These are phyloP conservation scores for Malus hybrid DNA, from an alignment of 331 rosid genomes.

Conservation along the genomic window DNA sequence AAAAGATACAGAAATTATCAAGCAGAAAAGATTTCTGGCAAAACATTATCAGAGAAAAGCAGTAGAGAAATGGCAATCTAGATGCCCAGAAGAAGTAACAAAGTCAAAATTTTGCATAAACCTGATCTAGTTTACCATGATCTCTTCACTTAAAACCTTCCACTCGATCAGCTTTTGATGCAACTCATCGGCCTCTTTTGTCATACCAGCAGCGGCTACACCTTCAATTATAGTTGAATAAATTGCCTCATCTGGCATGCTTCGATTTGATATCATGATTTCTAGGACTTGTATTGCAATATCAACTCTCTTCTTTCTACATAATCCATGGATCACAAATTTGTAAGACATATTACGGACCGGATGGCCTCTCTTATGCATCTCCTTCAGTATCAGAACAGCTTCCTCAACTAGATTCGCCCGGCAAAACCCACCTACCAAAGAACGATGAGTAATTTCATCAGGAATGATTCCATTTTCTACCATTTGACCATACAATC, in stretches of 20 bases:
- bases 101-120: slow-evolving; percentile 19
- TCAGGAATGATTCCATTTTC: slow-evolving; percentile 55
- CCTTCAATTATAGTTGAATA: slow-evolving; percentile 50
- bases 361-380: slow-evolving; percentile 30
- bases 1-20: background rate
- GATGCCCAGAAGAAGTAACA: slow-evolving; percentile 8
- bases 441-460: slow-evolving; percentile 60
- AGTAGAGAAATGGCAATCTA: slow-evolving; percentile 1
- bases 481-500: slow-evolving; percentile 49
- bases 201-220: slow-evolving; percentile 69
- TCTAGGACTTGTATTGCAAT: slow-evolving; percentile 65
- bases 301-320: slow-evolving; percentile 54
- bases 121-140: slow-evolving; percentile 24
- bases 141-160: slow-evolving; percentile 41
- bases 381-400: slow-evolving; percentile 38
- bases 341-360: slow-evolving; percentile 37
- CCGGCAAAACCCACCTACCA: slow-evolving; percentile 58
- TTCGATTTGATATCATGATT: slow-evolving; percentile 52
- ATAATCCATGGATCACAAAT: slow-evolving; percentile 56
- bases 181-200: slow-evolving; percentile 62
- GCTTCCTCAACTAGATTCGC: slow-evolving; percentile 53
- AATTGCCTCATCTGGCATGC: slow-evolving; percentile 45
- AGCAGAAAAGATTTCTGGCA: background rate
- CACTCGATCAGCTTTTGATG: slow-evolving; percentile 46
- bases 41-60: background rate